Evolutionary conservation across 169 alveolate species (phyloP).

Genomic region (Babesia bovis): DNA sequence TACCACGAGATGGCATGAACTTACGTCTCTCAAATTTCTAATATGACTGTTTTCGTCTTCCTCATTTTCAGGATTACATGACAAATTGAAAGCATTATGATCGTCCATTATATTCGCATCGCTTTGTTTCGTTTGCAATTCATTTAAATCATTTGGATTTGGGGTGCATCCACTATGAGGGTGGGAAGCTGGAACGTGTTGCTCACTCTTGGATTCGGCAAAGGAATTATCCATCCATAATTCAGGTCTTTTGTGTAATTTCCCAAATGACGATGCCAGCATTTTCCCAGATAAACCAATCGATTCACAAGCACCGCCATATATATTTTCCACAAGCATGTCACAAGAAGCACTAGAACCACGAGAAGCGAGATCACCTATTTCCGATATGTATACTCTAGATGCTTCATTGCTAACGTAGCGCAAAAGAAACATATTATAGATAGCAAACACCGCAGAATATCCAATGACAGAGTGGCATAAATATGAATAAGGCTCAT

Average conservation of each 20-base stretch:
- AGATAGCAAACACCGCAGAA: constrained; percentile 13
- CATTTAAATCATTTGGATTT: no score
- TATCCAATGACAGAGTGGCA: constrained; percentile 57
- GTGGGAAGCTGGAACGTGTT: no score
- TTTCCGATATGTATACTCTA: background rate
- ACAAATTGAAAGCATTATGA: no score
- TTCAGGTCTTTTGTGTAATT: constrained; percentile 7
- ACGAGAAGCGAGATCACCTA: constrained; percentile 23
- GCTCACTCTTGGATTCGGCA: no score
- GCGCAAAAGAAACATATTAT: constrained; percentile 19
- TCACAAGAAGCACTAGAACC: constrained; percentile 41
- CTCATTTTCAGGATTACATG: background rate
- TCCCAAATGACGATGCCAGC: constrained; percentile 55
- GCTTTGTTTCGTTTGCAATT: no score
- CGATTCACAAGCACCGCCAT: constrained; percentile 29
- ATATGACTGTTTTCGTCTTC: background rate
- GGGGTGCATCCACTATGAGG: no score
- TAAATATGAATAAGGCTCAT: background rate
- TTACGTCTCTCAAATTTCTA: background rate
- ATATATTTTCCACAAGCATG: constrained; percentile 44
- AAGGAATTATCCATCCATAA: background rate
- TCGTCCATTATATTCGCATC: no score
- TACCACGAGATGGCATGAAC: background rate
- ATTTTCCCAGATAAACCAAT: constrained; percentile 43
- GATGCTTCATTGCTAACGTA: background rate